Evolutionary conservation across 1,139 yeast species (phyloP).

Genomic region (Nakaseomyces uthaithaninus): DNA sequence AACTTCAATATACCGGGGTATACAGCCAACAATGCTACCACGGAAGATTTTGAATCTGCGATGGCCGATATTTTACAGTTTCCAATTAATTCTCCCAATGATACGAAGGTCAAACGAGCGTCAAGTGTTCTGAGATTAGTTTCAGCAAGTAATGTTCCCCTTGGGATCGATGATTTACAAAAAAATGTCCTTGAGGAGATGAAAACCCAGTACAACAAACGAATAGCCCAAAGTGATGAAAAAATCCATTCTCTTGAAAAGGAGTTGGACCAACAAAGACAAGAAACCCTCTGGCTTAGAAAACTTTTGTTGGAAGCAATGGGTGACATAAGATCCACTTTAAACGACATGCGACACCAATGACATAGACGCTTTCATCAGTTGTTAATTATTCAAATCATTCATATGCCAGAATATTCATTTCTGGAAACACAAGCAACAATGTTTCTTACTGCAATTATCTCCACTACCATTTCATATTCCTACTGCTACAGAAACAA

Average conservation of each 20-base stretch:
- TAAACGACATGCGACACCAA: constrained; percentile 21
- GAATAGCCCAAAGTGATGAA: constrained; percentile 27
- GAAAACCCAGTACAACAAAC: constrained; percentile 22
- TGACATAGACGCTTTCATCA: no score
- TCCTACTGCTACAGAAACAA: no score
- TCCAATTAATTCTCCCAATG: constrained; percentile 3
- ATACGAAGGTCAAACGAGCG: background rate
- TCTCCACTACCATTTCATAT: no score
- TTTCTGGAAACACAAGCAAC: no score
- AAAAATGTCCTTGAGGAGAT: constrained; percentile 12
- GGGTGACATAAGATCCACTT: constrained; percentile 29
- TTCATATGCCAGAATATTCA: no score
- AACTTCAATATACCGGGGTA: background rate
- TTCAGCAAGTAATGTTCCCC: background rate
- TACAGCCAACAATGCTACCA: background rate
- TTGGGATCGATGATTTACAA: background rate
- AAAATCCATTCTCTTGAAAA: constrained; percentile 26
- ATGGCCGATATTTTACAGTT: constrained; percentile 5
- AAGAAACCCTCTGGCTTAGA: constrained; percentile 30
- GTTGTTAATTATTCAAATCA: no score
- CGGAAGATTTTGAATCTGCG: constrained; percentile 3
- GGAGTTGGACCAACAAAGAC: constrained; percentile 28
- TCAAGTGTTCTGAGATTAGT: background rate
- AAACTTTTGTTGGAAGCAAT: constrained; percentile 31
- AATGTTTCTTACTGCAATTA: no score